Evolutionary conservation across 306 rosid species (phyloP).

Genomic region (Medicago arabica): DNA sequence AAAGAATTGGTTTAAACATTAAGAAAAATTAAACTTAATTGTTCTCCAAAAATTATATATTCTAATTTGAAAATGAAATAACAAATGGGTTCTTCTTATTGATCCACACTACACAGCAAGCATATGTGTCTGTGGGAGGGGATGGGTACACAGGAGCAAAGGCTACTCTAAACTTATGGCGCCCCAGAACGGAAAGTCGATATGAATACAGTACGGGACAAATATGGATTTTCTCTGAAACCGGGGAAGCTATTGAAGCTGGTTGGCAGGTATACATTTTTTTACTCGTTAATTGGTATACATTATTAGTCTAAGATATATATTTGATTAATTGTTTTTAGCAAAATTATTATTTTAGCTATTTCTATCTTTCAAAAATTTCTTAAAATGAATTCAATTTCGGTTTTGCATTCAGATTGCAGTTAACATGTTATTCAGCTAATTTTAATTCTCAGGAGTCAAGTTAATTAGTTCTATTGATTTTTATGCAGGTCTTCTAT

Average conservation of each 20-base stretch:
- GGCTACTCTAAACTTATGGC: slow-evolving; percentile 93
- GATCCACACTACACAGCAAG: slow-evolving; percentile 60
- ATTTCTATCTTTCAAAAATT: too few relatives aligned
- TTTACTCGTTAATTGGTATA: too few relatives aligned
- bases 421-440: too few relatives aligned
- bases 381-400: too few relatives aligned
- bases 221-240: slow-evolving; percentile 89
- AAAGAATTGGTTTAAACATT: neutral
- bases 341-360: too few relatives aligned
- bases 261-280: slow-evolving; percentile 70
- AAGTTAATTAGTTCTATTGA: too few relatives aligned
- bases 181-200: slow-evolving; percentile 70
- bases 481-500: slow-evolving; percentile 75
- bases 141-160: slow-evolving; percentile 85
- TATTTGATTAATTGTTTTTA: too few relatives aligned
- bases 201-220: slow-evolving; percentile 89
- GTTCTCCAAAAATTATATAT: neutral
- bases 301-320: too few relatives aligned
- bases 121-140: slow-evolving; percentile 86
- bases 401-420: too few relatives aligned
- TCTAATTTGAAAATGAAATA: neutral
- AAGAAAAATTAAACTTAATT: too few relatives aligned
- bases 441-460: too few relatives aligned
- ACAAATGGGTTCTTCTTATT: neutral
- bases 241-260: slow-evolving; percentile 90